Conservation (phyloP, 306 rosid species). For the Dalbergia cultrata region DNA sequence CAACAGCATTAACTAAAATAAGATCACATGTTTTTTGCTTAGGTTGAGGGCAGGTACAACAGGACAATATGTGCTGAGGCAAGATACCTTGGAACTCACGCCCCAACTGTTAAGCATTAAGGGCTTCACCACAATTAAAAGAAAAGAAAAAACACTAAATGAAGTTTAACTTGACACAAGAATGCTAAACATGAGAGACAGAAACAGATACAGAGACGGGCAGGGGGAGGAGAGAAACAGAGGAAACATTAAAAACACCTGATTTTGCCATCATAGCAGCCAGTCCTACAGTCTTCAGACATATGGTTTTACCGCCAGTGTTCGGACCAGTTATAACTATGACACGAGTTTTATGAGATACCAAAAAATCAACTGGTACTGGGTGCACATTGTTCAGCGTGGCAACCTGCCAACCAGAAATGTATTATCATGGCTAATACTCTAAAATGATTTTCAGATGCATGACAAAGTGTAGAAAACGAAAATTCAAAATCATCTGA, state of each 20-base stretch:
- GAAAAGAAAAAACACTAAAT: background rate
- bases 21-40: background rate
- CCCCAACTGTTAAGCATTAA: background rate
- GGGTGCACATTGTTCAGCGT: conserved; percentile 62
- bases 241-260: conserved; percentile 58
- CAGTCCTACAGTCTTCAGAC: conserved; percentile 91
- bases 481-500: conserved; percentile 13
- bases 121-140: background rate
- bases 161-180: conserved; percentile 17
- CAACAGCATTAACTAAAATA: background rate
- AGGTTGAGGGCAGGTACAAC: conserved; percentile 2
- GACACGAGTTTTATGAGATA: conserved; percentile 72
- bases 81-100: conserved; percentile 11
- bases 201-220: background rate
- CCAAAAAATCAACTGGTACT: conserved; percentile 85
- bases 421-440: conserved; percentile 24
- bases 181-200: conserved; percentile 4
- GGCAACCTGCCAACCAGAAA: conserved; percentile 69
- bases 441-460: conserved; percentile 34
- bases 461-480: conserved; percentile 31
- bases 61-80: background rate
- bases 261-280: conserved; percentile 99
- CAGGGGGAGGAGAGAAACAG: background rate
- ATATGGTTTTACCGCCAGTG: conserved; percentile 95
- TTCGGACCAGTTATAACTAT: conserved; percentile 95